Base-by-base conservation (phyloP, 306 rosid species). In the Prunus mira region DNA sequence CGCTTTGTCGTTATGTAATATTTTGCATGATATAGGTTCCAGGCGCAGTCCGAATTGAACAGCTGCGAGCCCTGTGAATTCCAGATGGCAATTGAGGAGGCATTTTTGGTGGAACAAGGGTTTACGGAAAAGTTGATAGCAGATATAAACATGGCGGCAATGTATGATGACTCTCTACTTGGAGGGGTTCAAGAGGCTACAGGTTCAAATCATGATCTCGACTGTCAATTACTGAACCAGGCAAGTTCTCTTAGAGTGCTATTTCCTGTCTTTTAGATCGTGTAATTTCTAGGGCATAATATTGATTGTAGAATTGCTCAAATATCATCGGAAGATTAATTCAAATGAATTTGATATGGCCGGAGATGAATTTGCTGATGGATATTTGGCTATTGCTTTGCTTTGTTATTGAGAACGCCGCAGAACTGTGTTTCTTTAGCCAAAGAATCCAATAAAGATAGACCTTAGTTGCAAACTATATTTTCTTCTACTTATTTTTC, bases 11-110 rank as follows among this genome's bases (percentile, higher is more conserved):
- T 82, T 67, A 70, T 82, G 60, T 47, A 77, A 79, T 46, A 24
- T 77, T 56, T 78, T 83, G 24, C 77, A 45, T 76, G 80, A 61
- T 79, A 81, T 83, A 96, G 99, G 90, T 96, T 96, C 82, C 98
- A 89, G 83, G 96, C 81, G 80, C 99, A 93, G 85, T 63, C 84
- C 41, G 94, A 88, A 79, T 71, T 91, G 85, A 85, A 86, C 72
- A 80, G 38, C 79, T 88, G 88, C 84, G 84, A 76, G 66, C 84
- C 91, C 27, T 83, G 82, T 74, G 94, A 91, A 50, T 91, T 93
- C 80, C 93, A 88, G 86, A 86, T 84, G 89, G 98, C 99, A 58
- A 77, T 91, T 70, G 99, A 96, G 85, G 99, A 96, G 82, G 99
- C 96, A 30, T 89, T 92, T 85, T 84, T 96, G 88, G 98, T 95